Base-by-base conservation (phyloP, 2,329 filamentous ascomycete genomes). In the Shiraia sp. region DNA sequence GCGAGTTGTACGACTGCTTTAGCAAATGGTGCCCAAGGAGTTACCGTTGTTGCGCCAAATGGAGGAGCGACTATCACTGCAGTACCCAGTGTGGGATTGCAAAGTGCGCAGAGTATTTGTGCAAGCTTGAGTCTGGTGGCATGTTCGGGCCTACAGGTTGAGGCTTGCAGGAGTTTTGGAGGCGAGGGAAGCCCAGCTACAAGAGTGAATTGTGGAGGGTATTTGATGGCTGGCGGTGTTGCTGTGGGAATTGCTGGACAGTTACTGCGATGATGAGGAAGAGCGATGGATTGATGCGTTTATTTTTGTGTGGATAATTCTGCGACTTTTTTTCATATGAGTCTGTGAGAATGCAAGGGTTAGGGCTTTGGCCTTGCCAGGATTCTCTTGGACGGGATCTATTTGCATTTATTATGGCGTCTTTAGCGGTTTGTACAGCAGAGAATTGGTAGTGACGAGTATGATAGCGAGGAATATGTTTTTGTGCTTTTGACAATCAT, bases 1-100 rank as follows among this genome's bases (percentile, higher is more conserved):
- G 59, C 63, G 46, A 62, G 60, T 49, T 69, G 66, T 42, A 68
- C 65, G 46, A 47, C 57, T 51, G 66, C 72, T 22, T 66, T 81
- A 45, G 75, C 73, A 17, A 75, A 72, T n/a, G 66, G 68, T 32
- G 71, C 70, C 2, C 73, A 76, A 38, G 77, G 74, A 19, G 76
- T 81, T 22, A 80, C 78, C 2, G 66, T 81, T 16, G 72, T 64
- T 2, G 77, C 73, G 7, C 66, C 67, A 2, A 76, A 75, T n/a
- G 73, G 65, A 12, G 77, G 78, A 12, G 70, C 74, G 9, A 80
- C 78, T 6, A 73, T 79, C 10, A 72, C 72, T 3, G 68, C 73
- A 9, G 67, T 74, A 9, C 52, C 63, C 32, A 65, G 63, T 34
- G 25, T 68, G 34, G 65, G 63, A 1, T 22, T 37, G 5, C 36